These are phyloP conservation scores for Beauveria sp. DNA, from an alignment of 2,329 filamentous ascomycete species.

Conservation along the genomic window DNA sequence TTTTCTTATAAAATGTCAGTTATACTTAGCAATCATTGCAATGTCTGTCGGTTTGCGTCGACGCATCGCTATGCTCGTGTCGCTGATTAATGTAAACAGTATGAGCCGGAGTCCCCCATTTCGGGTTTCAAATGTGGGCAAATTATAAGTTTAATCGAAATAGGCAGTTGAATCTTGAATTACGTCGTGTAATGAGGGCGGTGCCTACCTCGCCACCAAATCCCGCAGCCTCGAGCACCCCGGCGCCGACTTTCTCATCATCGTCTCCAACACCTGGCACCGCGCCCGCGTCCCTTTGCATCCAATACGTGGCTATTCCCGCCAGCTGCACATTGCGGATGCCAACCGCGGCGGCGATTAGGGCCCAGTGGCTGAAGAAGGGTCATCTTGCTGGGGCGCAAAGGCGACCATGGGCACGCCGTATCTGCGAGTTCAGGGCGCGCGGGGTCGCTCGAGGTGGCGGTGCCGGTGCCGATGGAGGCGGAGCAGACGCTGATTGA, in stretches of 20 bases:
- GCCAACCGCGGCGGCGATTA: slow-evolving; percentile 11
- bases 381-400: slow-evolving; percentile 11
- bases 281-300: slow-evolving; percentile 17
- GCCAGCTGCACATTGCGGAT: slow-evolving; percentile 14
- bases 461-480: slow-evolving; percentile 14
- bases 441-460: slow-evolving; percentile 7
- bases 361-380: not conserved
- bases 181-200: not conserved
- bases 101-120: too few species aligned
- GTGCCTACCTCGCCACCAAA: not conserved
- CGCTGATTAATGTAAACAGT: too few species aligned
- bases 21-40: too few species aligned
- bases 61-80: too few species aligned
- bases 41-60: too few species aligned
- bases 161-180: too few species aligned
- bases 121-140: too few species aligned
- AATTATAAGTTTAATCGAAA: too few species aligned
- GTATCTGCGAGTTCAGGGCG: slow-evolving; percentile 10
- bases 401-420: slow-evolving; percentile 13
- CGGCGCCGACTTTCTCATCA: slow-evolving; percentile 15
- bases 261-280: slow-evolving; percentile 15
- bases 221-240: slow-evolving; percentile 13
- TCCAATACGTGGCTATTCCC: slow-evolving; percentile 15
- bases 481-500: slow-evolving; percentile 12
- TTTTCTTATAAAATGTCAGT: too few species aligned